These are phyloP conservation scores for Serendipita sp. DNA, from an alignment of 768 basidiomycete genomes.

Conservation along the genomic window DNA sequence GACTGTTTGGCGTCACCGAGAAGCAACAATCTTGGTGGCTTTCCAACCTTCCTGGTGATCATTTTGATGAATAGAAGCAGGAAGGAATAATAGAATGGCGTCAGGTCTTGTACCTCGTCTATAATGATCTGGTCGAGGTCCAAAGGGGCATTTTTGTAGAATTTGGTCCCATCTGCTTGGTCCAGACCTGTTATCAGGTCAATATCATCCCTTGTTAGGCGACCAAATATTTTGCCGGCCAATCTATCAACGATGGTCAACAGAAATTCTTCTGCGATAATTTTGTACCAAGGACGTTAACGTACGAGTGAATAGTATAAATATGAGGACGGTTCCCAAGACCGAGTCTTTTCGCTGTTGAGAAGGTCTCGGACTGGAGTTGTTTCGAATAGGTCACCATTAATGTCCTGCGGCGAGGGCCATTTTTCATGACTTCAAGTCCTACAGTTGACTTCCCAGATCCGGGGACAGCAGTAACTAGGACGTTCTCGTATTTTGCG, in stretches of 20 bases:
- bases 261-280: background rate
- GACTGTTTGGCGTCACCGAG: background rate
- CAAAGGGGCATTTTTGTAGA: too few relatives aligned
- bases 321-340: background rate
- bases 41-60: background rate
- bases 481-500: too few relatives aligned
- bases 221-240: background rate
- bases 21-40: background rate
- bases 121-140: slow-evolving; percentile 2
- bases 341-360: background rate
- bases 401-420: too few relatives aligned
- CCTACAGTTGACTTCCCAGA: too few relatives aligned
- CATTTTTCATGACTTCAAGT: too few relatives aligned
- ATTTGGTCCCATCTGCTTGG: too few relatives aligned
- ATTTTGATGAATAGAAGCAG: background rate
- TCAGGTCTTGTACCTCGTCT: slow-evolving; percentile 5
- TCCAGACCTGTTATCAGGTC: too few relatives aligned
- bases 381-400: background rate
- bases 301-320: background rate
- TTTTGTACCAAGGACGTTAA: background rate
- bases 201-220: too few relatives aligned
- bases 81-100: background rate
- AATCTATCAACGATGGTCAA: background rate
- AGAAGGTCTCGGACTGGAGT: background rate
- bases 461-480: too few relatives aligned